Conservation (phyloP, 805 yeast genomes). For the Wickerhamomyces chaumierensis region DNA sequence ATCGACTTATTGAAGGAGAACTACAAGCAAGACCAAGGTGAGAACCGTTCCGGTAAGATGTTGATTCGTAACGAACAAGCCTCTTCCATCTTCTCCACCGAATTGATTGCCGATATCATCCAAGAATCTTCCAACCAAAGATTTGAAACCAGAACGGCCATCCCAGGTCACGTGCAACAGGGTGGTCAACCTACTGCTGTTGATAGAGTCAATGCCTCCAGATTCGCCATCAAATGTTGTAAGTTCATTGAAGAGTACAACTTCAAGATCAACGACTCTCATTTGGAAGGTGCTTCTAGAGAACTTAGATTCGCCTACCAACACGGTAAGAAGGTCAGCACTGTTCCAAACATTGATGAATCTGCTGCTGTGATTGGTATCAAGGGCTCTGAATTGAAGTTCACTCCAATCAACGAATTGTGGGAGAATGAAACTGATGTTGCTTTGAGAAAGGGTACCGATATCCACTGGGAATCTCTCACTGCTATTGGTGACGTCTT, state of each 20-base stretch:
- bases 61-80: constrained; percentile 62
- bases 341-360: constrained; percentile 29
- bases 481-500: constrained; percentile 52
- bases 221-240: constrained; percentile 84
- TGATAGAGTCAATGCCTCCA: constrained; percentile 40
- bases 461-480: constrained; percentile 59
- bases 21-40: constrained; percentile 52
- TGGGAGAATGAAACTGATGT: constrained; percentile 54
- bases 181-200: constrained; percentile 71
- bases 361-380: constrained; percentile 53
- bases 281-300: constrained; percentile 26
- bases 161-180: constrained; percentile 84
- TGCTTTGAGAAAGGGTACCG: constrained; percentile 51
- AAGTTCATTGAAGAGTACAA: constrained; percentile 71
- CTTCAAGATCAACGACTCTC: constrained; percentile 20
- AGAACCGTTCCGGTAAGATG: constrained; percentile 58
- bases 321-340: constrained; percentile 35
- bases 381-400: constrained; percentile 52
- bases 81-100: constrained; percentile 54
- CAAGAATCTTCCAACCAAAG: constrained; percentile 50
- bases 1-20: constrained; percentile 47
- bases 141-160: constrained; percentile 69
- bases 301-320: constrained; percentile 41
- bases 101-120: constrained; percentile 57
- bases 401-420: constrained; percentile 42